These are phyloP conservation scores for Phytophthora constricta DNA, from an alignment of 352 stramenopile genomes.

Conservation along the genomic window DNA sequence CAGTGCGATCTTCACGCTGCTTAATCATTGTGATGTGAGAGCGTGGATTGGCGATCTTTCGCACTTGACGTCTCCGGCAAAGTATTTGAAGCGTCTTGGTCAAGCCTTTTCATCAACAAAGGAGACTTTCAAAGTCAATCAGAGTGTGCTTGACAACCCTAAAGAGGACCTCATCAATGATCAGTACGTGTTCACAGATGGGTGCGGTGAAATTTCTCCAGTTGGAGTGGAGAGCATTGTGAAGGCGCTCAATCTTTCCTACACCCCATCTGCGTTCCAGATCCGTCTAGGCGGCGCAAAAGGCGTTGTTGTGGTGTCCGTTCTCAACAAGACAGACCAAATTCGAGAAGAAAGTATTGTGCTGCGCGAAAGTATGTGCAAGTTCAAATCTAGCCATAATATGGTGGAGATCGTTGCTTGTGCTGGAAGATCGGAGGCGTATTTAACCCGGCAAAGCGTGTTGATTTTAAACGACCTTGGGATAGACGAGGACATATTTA, in stretches of 20 bases:
- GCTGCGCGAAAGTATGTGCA: conserved; percentile 76
- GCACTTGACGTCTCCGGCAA: conserved; percentile 55
- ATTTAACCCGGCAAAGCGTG: conserved; percentile 82
- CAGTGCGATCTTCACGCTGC: conserved; percentile 70
- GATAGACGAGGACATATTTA: conserved; percentile 64
- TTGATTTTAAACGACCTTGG: conserved; percentile 69
- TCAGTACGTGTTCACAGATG: conserved; percentile 71
- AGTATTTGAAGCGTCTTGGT: conserved; percentile 81
- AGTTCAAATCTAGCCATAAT: conserved; percentile 67
- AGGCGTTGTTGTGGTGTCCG: conserved; percentile 74
- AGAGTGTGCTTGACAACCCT: conserved; percentile 50
- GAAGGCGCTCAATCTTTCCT: conserved; percentile 40
- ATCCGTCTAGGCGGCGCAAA: conserved; percentile 79
- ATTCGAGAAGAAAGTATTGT: conserved; percentile 35
- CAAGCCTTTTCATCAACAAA: conserved; percentile 79
- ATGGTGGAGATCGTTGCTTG: conserved; percentile 74
- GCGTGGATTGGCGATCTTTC: conserved; percentile 71
- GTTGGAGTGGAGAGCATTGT: conserved; percentile 49
- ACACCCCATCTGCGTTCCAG: conserved; percentile 71
- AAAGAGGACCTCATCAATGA: conserved; percentile 54
- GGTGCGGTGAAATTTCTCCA: conserved; percentile 67
- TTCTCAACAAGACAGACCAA: conserved; percentile 24
- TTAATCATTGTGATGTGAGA: conserved; percentile 58
- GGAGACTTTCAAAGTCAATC: conserved; percentile 53
- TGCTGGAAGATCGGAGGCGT: conserved; percentile 60